Conservation (phyloP, 108 stramenopile genomes). For the Asterionellopsis glacialis region DNA sequence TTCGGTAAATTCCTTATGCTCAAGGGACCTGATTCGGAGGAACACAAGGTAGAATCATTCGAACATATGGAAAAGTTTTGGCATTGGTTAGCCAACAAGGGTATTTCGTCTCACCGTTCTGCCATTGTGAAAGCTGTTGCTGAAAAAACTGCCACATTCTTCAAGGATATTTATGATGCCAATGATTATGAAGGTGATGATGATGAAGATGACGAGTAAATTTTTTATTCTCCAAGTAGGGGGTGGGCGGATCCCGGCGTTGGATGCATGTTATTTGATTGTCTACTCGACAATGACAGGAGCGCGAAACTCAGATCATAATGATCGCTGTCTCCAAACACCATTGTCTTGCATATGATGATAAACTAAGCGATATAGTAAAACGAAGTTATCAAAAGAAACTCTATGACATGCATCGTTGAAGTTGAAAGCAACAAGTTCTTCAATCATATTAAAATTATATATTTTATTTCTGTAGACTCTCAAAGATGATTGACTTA, state of each 20-base stretch:
- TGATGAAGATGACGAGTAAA: conserved; percentile 33
- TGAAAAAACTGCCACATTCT: conserved; percentile 83
- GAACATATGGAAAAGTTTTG: conserved; percentile 96
- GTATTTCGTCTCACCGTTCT: conserved; percentile 83
- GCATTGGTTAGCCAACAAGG: conserved; percentile 83
- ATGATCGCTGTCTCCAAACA: too few relatives aligned
- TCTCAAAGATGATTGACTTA: too few relatives aligned
- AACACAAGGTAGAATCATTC: conserved; percentile 64
- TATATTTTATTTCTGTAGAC: too few relatives aligned
- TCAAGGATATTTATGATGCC: conserved; percentile 88
- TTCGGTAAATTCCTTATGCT: conserved; percentile 90
- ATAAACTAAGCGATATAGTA: too few relatives aligned
- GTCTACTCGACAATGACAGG: too few relatives aligned
- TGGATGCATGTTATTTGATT: too few relatives aligned
- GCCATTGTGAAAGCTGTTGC: conserved; percentile 92
- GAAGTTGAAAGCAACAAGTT: too few relatives aligned
- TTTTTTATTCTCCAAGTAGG: neutral
- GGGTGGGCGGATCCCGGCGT: neutral
- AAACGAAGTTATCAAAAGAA: too few relatives aligned
- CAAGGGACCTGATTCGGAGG: conserved; percentile 79
- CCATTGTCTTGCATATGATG: too few relatives aligned
- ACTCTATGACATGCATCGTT: too few relatives aligned
- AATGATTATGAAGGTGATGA: conserved; percentile 71
- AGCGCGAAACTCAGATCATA: too few relatives aligned
- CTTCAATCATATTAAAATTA: too few relatives aligned